Conservation (phyloP, 225 moss, liverwort and hornwort genomes). For the Pleurozium schreberi region DNA sequence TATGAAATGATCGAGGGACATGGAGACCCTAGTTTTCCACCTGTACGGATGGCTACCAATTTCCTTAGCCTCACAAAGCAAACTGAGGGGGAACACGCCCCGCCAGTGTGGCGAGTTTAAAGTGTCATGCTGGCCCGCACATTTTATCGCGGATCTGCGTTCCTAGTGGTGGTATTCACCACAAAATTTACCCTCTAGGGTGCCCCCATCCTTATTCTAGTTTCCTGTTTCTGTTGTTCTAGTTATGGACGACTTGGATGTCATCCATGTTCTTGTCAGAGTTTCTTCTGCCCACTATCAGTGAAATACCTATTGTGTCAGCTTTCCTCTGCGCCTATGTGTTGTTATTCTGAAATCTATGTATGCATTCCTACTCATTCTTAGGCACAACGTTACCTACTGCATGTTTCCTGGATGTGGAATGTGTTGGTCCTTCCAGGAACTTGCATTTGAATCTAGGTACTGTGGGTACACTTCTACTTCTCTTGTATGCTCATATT, state of each 20-base stretch:
- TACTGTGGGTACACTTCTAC: background rate
- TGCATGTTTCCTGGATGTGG: background rate
- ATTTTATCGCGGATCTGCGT: slow-evolving; percentile 86
- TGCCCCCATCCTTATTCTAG: slow-evolving; percentile 23
- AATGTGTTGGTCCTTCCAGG: background rate
- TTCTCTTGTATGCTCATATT: background rate
- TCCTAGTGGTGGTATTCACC: slow-evolving; percentile 54
- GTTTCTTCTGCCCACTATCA: slow-evolving; percentile 9
- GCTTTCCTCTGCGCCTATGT: background rate
- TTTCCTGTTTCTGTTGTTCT: slow-evolving; percentile 13
- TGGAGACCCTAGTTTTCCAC: slow-evolving; percentile 6
- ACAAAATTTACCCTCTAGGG: slow-evolving; percentile 41
- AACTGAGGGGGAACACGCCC: slow-evolving; percentile 18
- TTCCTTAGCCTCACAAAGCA: slow-evolving; percentile 19
- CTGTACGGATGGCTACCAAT: background rate
- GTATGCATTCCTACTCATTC: background rate
- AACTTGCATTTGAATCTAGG: background rate
- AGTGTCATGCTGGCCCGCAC: slow-evolving; percentile 79
- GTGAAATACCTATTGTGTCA: slow-evolving; percentile 7
- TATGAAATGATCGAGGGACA: background rate
- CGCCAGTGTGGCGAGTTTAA: slow-evolving; percentile 78
- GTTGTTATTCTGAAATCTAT: background rate
- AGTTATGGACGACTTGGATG: slow-evolving; percentile 10
- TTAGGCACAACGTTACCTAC: background rate
- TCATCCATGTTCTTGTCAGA: slow-evolving; percentile 9